Conservation (phyloP, 2,329 filamentous ascomycete species). For the Bisporella sp. region DNA sequence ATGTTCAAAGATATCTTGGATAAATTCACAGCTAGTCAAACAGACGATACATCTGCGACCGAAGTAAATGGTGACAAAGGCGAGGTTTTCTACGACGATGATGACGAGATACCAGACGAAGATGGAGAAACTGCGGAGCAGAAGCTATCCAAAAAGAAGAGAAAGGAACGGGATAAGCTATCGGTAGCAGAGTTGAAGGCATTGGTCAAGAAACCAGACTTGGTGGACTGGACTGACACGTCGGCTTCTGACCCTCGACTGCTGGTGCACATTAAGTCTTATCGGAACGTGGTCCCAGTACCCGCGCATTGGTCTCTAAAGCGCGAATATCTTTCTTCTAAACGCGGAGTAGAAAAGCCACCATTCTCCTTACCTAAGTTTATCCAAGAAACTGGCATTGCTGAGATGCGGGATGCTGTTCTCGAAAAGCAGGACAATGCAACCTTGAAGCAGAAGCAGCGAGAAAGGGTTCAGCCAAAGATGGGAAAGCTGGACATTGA, state of each 20-base stretch:
- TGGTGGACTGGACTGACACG: constrained; percentile 96
- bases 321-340: constrained; percentile 93
- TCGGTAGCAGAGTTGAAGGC: constrained; percentile 95
- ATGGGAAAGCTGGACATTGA: constrained; percentile 98
- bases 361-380: constrained; percentile 91
- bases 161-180: constrained; percentile 84
- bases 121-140: constrained; percentile 63
- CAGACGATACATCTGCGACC: constrained; percentile 56
- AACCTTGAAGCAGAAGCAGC: constrained; percentile 87
- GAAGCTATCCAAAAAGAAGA: constrained; percentile 89
- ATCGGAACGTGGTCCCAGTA: constrained; percentile 92
- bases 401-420: constrained; percentile 95
- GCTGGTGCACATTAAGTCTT: constrained; percentile 89
- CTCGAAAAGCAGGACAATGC: constrained; percentile 93
- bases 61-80: constrained; percentile 72
- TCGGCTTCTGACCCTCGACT: constrained; percentile 84
- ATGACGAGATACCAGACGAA: constrained; percentile 80
- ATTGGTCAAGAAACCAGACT: constrained; percentile 80
- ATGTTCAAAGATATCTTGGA: constrained; percentile 78
- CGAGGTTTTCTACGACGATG: constrained; percentile 75
- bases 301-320: constrained; percentile 93
- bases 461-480: constrained; percentile 89
- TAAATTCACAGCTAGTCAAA: constrained; percentile 64
- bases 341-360: constrained; percentile 92
- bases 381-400: constrained; percentile 94